Evolutionary conservation across 1,284 basidiomycete species (phyloP).

Genomic region (Phylloporus sp.): DNA sequence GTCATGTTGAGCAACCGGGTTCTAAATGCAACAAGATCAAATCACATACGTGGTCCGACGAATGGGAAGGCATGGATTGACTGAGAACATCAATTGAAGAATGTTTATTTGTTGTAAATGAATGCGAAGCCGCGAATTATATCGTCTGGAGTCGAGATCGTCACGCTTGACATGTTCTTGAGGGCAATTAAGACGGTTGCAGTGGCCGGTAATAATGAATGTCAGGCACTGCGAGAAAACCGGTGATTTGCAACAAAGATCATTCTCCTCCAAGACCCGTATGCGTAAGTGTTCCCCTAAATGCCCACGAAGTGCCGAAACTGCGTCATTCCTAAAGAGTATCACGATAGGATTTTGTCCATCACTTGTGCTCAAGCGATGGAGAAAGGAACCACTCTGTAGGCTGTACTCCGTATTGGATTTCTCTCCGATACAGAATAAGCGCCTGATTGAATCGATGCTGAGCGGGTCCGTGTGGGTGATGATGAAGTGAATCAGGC

Average conservation of each 20-base stretch:
- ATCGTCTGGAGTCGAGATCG: too few relatives aligned
- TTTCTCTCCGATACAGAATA: constrained; percentile 50
- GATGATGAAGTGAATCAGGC: constrained; percentile 43
- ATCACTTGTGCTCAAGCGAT: too few relatives aligned
- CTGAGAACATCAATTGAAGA: too few relatives aligned
- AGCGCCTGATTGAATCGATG: constrained; percentile 33
- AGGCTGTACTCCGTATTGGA: constrained; percentile 40
- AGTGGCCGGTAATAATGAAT: too few relatives aligned
- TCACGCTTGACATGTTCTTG: constrained; percentile 44
- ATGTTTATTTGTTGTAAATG: too few relatives aligned
- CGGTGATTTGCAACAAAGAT: constrained; percentile 37
- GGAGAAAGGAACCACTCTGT: constrained; percentile 37
- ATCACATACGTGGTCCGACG: too few relatives aligned
- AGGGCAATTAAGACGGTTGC: constrained; percentile 39
- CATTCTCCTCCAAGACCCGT: constrained; percentile 47
- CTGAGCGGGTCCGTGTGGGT: constrained; percentile 38
- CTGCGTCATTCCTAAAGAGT: constrained; percentile 19
- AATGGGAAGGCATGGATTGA: too few relatives aligned
- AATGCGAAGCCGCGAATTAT: too few relatives aligned
- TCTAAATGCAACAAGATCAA: too few relatives aligned
- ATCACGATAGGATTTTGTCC: too few relatives aligned
- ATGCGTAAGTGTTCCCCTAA: constrained; percentile 40
- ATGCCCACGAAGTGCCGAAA: constrained; percentile 22
- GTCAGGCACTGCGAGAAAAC: too few relatives aligned
- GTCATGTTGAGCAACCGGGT: too few relatives aligned